Evolutionary conservation across 768 basidiomycete genomes (phyloP).

Genomic region (Lepiota venenata): DNA sequence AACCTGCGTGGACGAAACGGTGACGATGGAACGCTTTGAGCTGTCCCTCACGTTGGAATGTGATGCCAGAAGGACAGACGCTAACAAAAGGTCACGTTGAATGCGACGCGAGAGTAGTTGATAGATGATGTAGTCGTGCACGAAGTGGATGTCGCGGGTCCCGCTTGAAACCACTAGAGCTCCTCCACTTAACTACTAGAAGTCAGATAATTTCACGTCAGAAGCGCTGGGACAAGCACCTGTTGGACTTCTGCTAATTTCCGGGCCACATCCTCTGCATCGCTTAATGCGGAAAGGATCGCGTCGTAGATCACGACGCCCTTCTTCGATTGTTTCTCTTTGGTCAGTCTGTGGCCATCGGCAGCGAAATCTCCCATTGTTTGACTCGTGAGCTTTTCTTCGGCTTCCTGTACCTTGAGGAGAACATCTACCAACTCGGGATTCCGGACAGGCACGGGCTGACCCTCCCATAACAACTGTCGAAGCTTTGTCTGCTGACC

Average conservation of each 20-base stretch:
- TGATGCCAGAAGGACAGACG: constrained; percentile 56
- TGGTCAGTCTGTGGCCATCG: constrained; percentile 1
- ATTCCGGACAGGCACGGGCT: constrained; percentile 80
- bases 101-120: constrained; percentile 86
- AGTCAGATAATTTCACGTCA: neutral
- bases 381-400: constrained; percentile 45
- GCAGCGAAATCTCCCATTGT: neutral
- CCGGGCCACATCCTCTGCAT: constrained; percentile 83
- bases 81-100: constrained; percentile 82
- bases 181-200: constrained; percentile 24
- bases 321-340: constrained; percentile 52
- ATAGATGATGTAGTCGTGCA: constrained; percentile 85
- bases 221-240: constrained; percentile 33
- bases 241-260: constrained; percentile 84
- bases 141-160: constrained; percentile 73
- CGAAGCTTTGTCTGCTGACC: constrained; percentile 52
- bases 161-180: constrained; percentile 34
- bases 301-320: constrained; percentile 87
- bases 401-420: constrained; percentile 77
- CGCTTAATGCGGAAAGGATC: constrained; percentile 79
- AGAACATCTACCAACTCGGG: constrained; percentile 90
- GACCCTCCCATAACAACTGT: constrained; percentile 74
- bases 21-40: constrained; percentile 14
- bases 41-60: constrained; percentile 29
- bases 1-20: constrained; percentile 36